These are phyloP conservation scores for Boletus patriciae DNA, from an alignment of 768 basidiomycete genomes.

Conservation along the genomic window DNA sequence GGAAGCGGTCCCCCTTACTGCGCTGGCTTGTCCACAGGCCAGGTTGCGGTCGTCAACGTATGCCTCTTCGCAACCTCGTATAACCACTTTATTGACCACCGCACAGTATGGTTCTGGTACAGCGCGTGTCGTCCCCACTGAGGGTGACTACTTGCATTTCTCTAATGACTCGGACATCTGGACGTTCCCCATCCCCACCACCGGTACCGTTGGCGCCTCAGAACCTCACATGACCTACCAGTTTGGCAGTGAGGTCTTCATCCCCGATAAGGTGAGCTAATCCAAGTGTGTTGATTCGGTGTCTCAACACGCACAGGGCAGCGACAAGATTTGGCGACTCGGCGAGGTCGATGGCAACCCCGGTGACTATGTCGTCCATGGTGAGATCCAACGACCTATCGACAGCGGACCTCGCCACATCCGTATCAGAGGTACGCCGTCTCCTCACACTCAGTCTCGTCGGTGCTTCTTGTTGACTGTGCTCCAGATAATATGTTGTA, in stretches of 20 bases:
- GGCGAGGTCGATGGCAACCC: constrained; percentile 39
- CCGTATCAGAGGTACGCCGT: constrained; percentile 34
- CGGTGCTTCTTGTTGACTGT: background rate
- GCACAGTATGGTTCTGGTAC: constrained; percentile 54
- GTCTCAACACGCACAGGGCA: constrained; percentile 44
- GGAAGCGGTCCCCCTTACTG: constrained; percentile 56
- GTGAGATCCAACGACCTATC: constrained; percentile 55
- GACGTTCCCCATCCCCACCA: constrained; percentile 51
- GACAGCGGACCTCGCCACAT: constrained; percentile 66
- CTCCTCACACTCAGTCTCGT: background rate
- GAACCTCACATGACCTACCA: constrained; percentile 69
- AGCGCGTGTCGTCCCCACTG: constrained; percentile 52
- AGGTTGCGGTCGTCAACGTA: constrained; percentile 60
- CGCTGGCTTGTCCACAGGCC: constrained; percentile 49
- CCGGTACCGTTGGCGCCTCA: constrained; percentile 36
- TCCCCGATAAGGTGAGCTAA: constrained; percentile 59
- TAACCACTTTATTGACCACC: background rate
- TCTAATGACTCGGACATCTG: constrained; percentile 39
- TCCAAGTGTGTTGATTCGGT: background rate
- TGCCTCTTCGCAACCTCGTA: constrained; percentile 11
- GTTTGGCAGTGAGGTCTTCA: constrained; percentile 54
- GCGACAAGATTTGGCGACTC: constrained; percentile 69
- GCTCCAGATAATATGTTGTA: constrained; percentile 49
- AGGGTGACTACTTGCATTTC: constrained; percentile 38
- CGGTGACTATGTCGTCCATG: constrained; percentile 54